Base-by-base conservation (phyloP, 2,329 filamentous ascomycete species). In the Coniochaeta prunicola region DNA sequence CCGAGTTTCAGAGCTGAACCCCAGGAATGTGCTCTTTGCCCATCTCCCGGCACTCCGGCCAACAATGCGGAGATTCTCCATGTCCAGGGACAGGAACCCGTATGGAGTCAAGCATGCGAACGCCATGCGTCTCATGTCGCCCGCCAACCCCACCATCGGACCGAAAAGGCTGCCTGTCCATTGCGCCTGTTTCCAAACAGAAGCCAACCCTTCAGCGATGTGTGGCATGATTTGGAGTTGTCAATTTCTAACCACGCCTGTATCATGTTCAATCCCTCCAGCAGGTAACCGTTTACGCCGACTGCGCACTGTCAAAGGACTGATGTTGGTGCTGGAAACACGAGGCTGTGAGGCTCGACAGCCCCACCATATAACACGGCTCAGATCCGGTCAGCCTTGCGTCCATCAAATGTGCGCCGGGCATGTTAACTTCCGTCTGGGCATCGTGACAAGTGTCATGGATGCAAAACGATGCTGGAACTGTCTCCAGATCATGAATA, bases 121-220 rank as follows among this genome's bases (percentile, higher is more conserved):
- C 33, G 28, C n/a, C n/a, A 28, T 55, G 30, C 33, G 53, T 55
- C 64, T 63, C 59, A 58, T 56, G 38, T 59, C 59, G 57, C 58
- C 54, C 33, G 34, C 5, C 24, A 50, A n/a, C 56, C 53, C 61
- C 62, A 63, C 60, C 67, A 59, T 67, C 64, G 66, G 66, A 40
- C 66, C 66, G 66, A 68, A 61, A 61, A 65, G 66, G 66, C 64
- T 67, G 59, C 19, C 48, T 24, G 40, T 9, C 19, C 4, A 15
- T 17, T 50, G 21, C n/a, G 21, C n/a, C 45, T 50, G 3, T 21
- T n/a, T 12, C 6, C 40, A 21, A 45, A 26, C 40, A 8, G 21
- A 42, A 17, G 38, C 38, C 38, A 15, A 21, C 19, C n/a, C 21
- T 15, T 45, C 19, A 45, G 19, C 45, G 30, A 10, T 50, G 4